Percentiles rank a stretch among this genome's conserved stretches.
Evolutionary conservation across 192 early-diverging fungal genomes (phyloP).

Genomic region (Umbelopsis vinacea): DNA sequence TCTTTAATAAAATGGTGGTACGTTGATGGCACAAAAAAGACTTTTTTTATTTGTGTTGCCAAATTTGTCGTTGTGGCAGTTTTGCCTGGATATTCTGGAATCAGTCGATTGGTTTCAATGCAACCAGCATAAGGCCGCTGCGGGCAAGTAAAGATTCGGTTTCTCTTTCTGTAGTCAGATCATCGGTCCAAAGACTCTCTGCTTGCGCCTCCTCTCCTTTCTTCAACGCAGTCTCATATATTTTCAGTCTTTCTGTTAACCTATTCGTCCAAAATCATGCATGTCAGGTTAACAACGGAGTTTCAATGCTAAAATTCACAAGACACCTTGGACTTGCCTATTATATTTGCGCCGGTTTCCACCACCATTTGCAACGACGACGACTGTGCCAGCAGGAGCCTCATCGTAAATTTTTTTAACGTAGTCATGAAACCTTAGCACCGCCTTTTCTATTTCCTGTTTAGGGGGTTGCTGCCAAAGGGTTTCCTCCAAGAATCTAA

Average conservation of each 20-base stretch:
- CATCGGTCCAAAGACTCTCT: background rate
- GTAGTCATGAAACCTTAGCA: background rate
- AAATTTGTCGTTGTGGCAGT: conserved; percentile 20
- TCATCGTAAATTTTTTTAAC: background rate
- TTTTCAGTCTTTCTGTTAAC: background rate
- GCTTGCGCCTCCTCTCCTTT: background rate
- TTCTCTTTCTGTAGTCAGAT: background rate
- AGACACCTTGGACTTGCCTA: background rate
- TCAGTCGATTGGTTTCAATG: conserved; percentile 16
- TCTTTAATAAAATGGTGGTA: no score
- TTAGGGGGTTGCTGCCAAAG: background rate
- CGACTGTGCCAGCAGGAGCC: background rate
- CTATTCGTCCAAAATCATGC: background rate
- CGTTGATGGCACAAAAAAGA: no score
- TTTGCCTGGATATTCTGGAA: background rate
- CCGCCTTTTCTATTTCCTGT: background rate
- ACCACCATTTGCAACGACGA: conserved; percentile 2
- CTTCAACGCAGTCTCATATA: background rate
- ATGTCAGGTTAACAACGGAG: background rate
- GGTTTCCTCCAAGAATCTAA: background rate
- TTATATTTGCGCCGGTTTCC: conserved; percentile 12
- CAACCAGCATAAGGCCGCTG: background rate
- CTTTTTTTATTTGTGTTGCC: conserved; percentile 3
- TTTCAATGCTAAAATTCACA: conserved; percentile 1
- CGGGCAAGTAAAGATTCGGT: background rate